phyloP scores from a whole-genome alignment of 306 rosid genomes.

The Glycine tomentella region DNA sequence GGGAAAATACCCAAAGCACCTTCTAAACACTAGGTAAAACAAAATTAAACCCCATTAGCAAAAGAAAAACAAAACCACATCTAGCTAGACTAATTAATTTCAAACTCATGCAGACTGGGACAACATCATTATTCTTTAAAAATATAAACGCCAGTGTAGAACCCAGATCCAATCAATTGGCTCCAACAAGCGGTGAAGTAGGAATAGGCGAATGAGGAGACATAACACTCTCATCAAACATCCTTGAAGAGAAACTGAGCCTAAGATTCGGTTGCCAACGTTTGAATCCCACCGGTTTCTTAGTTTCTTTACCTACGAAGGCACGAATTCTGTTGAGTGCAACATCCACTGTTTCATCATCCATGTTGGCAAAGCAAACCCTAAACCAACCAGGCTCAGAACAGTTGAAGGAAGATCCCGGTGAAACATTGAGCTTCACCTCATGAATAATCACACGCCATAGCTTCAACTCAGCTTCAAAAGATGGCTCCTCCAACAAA shows the following conservation, averaged over 20 bases:
- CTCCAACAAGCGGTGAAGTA: slow-evolving; percentile 73
- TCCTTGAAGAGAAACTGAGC: slow-evolving; percentile 62
- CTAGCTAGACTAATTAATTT: background rate
- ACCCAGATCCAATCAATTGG: slow-evolving; percentile 36
- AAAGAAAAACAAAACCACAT: slow-evolving; percentile 1
- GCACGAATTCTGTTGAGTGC: slow-evolving; percentile 68
- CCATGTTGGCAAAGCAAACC: slow-evolving; percentile 95
- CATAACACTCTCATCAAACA: slow-evolving; percentile 62
- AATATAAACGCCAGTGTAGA: background rate
- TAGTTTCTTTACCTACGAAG: slow-evolving; percentile 56
- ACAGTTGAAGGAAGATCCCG: slow-evolving; percentile 83
- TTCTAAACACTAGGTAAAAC: background rate
- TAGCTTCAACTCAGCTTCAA: slow-evolving; percentile 70
- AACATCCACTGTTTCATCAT: slow-evolving; percentile 66
- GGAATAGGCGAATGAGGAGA: slow-evolving; percentile 84
- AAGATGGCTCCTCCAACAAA: slow-evolving; percentile 61
- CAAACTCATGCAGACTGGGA: background rate
- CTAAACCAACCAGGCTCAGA: slow-evolving; percentile 91
- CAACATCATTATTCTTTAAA: slow-evolving; percentile 2
- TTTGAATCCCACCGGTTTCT: slow-evolving; percentile 34
- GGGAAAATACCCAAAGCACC: background rate
- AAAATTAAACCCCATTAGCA: background rate
- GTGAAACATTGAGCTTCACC: slow-evolving; percentile 93
- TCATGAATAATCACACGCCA: slow-evolving; percentile 75
- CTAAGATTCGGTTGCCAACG: slow-evolving; percentile 57